Conservation (phyloP, 805 yeast genomes). For the Zygosaccharomyces kombuchaensis region DNA sequence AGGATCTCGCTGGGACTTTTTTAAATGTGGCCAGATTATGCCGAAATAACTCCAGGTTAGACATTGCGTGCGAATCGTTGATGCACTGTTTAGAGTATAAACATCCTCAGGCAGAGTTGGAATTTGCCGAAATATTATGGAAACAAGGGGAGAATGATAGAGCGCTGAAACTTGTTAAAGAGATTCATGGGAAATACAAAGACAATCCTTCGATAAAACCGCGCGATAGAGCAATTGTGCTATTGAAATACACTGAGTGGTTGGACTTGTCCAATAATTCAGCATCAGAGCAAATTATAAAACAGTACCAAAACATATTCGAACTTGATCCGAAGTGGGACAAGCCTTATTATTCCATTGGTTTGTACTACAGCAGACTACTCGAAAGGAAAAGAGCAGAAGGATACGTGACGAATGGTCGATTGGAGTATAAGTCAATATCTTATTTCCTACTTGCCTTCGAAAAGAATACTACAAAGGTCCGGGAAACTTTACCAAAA, state of each 20-base stretch:
- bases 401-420: slow-evolving; percentile 30
- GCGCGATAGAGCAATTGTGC: slow-evolving; percentile 41
- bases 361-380: slow-evolving; percentile 71
- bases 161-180: slow-evolving; percentile 62
- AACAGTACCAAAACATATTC: slow-evolving; percentile 60
- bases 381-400: slow-evolving; percentile 59
- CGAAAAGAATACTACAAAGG: slow-evolving; percentile 47
- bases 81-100: slow-evolving; percentile 40
- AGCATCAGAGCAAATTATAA: slow-evolving; percentile 65
- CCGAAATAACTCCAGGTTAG: slow-evolving; percentile 62
- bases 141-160: slow-evolving; percentile 81
- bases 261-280: slow-evolving; percentile 80
- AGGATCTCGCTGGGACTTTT: slow-evolving; percentile 47
- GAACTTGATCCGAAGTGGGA: slow-evolving; percentile 59
- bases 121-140: slow-evolving; percentile 82
- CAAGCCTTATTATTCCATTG: slow-evolving; percentile 74
- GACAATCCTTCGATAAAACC: slow-evolving; percentile 13
- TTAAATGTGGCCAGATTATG: slow-evolving; percentile 60
- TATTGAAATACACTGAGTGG: slow-evolving; percentile 83
- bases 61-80: slow-evolving; percentile 66
- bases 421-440: slow-evolving; percentile 30
- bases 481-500: slow-evolving; percentile 84
- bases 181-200: slow-evolving; percentile 25
- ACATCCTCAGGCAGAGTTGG: slow-evolving; percentile 53
- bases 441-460: slow-evolving; percentile 31